These are phyloP conservation scores for Boechera stricta DNA, from an alignment of 345 rosid species.

Conservation along the genomic window DNA sequence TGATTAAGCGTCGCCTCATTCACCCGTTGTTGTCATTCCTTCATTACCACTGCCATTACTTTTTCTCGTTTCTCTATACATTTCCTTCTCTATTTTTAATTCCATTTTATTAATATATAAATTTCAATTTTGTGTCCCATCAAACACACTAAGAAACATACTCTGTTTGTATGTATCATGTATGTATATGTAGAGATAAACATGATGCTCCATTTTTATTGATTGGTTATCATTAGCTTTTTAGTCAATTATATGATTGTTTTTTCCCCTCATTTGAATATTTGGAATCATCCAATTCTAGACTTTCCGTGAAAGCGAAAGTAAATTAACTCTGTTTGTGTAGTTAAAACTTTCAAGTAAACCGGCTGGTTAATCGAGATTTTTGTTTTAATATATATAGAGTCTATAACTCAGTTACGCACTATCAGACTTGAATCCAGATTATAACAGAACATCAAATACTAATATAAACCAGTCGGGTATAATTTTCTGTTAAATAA, in stretches of 20 bases:
- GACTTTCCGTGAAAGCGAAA: slow-evolving; percentile 47
- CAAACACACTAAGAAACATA: slow-evolving; percentile 16
- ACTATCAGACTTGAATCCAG: too few species aligned
- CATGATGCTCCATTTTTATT: slow-evolving; percentile 44
- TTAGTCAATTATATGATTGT: slow-evolving; percentile 48
- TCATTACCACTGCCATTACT: slow-evolving; percentile 65
- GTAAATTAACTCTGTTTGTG: slow-evolving; percentile 6
- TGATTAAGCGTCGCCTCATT: slow-evolving; percentile 82
- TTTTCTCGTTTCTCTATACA: slow-evolving; percentile 41
- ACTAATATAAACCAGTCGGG: too few species aligned
- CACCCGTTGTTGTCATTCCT: slow-evolving; percentile 90
- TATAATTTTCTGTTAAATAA: not conserved
- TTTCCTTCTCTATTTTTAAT: slow-evolving; percentile 26
- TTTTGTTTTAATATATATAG: not conserved
- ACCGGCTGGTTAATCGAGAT: not conserved
- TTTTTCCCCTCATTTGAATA: slow-evolving; percentile 24
- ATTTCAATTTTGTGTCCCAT: slow-evolving; percentile 18
- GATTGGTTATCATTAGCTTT: slow-evolving; percentile 48
- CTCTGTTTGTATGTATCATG: not conserved
- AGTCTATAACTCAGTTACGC: too few species aligned
- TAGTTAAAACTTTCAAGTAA: not conserved
- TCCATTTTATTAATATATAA: slow-evolving; percentile 2
- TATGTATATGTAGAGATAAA: slow-evolving; percentile 21
- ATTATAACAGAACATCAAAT: too few species aligned
- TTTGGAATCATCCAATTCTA: slow-evolving; percentile 43